Evolutionary conservation across 2,329 filamentous ascomycete genomes (phyloP).

Genomic region (Alternaria alternata): DNA sequence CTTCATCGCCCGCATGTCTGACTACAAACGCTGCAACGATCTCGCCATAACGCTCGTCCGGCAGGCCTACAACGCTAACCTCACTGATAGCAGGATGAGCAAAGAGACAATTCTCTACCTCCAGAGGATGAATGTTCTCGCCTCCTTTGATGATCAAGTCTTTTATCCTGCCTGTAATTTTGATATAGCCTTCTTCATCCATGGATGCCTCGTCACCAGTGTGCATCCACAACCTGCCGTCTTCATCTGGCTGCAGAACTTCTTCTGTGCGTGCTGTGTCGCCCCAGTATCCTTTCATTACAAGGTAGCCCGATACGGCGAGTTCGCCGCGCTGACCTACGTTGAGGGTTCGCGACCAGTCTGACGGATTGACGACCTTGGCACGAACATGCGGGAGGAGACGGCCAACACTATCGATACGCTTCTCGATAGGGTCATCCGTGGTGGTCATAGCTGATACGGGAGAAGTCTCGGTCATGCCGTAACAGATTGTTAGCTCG

Average conservation of each 20-base stretch:
- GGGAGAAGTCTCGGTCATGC: conserved; percentile 90
- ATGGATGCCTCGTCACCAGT: conserved; percentile 92
- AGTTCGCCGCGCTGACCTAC: conserved; percentile 79
- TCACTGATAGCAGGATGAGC: conserved; percentile 75
- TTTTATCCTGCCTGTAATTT: conserved; percentile 91
- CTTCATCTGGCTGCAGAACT: conserved; percentile 67
- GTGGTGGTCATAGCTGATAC: conserved; percentile 82
- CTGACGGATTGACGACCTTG: conserved; percentile 76
- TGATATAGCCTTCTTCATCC: conserved; percentile 82
- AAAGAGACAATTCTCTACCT: conserved; percentile 88
- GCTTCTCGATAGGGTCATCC: conserved; percentile 74
- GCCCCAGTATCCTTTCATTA: conserved; percentile 93
- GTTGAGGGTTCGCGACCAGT: conserved; percentile 67
- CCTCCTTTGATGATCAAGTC: conserved; percentile 94
- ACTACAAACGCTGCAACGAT: conserved; percentile 85
- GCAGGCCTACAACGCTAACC: conserved; percentile 82
- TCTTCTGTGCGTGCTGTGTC: conserved; percentile 74
- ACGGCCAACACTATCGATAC: conserved; percentile 79
- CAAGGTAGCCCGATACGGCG: conserved; percentile 81
- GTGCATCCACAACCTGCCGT: conserved; percentile 79
- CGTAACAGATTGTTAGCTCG: conserved; percentile 92
- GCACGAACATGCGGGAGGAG: conserved; percentile 81
- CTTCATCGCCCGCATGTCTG: conserved; percentile 47
- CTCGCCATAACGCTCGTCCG: conserved; percentile 85
- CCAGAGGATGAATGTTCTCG: conserved; percentile 94